These are phyloP conservation scores for Lindgomyces ingoldianus DNA, from an alignment of 495 filamentous ascomycete genomes.

Conservation along the genomic window DNA sequence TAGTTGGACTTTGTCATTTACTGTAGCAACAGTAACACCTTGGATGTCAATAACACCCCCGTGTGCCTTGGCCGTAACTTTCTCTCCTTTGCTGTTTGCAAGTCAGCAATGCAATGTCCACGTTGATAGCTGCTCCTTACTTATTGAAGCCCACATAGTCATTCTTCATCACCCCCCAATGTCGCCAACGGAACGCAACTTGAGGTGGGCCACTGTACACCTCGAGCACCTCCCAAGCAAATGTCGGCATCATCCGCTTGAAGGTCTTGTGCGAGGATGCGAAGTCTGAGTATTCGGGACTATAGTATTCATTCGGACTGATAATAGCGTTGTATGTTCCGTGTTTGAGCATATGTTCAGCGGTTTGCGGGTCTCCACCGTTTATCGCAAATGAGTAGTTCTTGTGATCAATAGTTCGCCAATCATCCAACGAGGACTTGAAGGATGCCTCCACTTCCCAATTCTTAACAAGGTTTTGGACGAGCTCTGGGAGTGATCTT, in stretches of 20 bases:
- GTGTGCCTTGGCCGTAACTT: constrained; percentile 58
- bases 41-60: constrained; percentile 54
- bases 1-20: constrained; percentile 60
- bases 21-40: constrained; percentile 59
- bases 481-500: constrained; percentile 57
- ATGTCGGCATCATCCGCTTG: constrained; percentile 69
- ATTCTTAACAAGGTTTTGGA: constrained; percentile 71
- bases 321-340: constrained; percentile 71
- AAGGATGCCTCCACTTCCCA: constrained; percentile 71
- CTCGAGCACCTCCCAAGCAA: constrained; percentile 69
- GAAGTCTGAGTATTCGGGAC: constrained; percentile 59
- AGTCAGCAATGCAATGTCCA: constrained; percentile 6
- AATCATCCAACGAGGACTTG: constrained; percentile 61
- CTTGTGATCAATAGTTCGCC: constrained; percentile 60
- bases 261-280: constrained; percentile 64
- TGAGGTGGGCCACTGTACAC: constrained; percentile 62
- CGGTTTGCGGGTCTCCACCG: constrained; percentile 55
- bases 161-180: constrained; percentile 65
- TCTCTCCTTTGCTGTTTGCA: constrained; percentile 57
- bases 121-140: too few species aligned
- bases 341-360: constrained; percentile 65
- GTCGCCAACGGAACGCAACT: constrained; percentile 63
- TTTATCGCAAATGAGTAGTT: constrained; percentile 65
- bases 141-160: constrained; percentile 64
- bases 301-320: constrained; percentile 61